phyloP scores from a whole-genome alignment of 495 filamentous ascomycete genomes.

The Xylaria scruposa region DNA sequence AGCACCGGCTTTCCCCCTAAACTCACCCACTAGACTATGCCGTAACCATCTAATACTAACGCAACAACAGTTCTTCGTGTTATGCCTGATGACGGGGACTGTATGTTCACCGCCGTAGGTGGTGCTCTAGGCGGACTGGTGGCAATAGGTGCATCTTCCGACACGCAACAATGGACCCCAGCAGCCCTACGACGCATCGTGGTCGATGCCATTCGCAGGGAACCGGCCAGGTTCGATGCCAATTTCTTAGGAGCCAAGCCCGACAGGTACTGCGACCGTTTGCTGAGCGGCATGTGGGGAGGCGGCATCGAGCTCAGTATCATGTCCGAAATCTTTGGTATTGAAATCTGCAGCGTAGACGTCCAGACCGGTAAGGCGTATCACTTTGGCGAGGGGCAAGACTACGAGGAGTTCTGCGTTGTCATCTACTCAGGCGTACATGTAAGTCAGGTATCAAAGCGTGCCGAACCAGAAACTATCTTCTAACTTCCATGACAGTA shows the following conservation, averaged over 20 bases:
- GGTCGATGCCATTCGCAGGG: constrained; percentile 75
- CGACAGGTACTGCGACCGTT: constrained; percentile 83
- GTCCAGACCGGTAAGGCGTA: constrained; percentile 62
- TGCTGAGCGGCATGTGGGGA: constrained; percentile 85
- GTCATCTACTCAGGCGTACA: constrained; percentile 94
- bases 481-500: constrained; percentile 54
- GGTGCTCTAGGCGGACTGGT: constrained; percentile 64
- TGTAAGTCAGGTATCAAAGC: constrained; percentile 12
- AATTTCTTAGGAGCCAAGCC: constrained; percentile 79
- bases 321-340: constrained; percentile 80
- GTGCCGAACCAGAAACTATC: not conserved
- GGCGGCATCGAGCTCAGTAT: constrained; percentile 90
- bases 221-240: constrained; percentile 73
- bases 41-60: not conserved
- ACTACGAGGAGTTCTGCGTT: constrained; percentile 67
- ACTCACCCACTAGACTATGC: not conserved
- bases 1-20: not conserved
- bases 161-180: constrained; percentile 63
- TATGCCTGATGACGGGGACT: constrained; percentile 97
- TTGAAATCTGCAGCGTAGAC: constrained; percentile 88
- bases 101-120: constrained; percentile 89
- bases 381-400: constrained; percentile 78
- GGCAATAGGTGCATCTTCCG: constrained; percentile 16
- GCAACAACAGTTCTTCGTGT: constrained; percentile 72
- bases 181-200: constrained; percentile 75